These are phyloP conservation scores for Mucor indicus DNA, from an alignment of 371 early-diverging fungal genomes.

Conservation along the genomic window DNA sequence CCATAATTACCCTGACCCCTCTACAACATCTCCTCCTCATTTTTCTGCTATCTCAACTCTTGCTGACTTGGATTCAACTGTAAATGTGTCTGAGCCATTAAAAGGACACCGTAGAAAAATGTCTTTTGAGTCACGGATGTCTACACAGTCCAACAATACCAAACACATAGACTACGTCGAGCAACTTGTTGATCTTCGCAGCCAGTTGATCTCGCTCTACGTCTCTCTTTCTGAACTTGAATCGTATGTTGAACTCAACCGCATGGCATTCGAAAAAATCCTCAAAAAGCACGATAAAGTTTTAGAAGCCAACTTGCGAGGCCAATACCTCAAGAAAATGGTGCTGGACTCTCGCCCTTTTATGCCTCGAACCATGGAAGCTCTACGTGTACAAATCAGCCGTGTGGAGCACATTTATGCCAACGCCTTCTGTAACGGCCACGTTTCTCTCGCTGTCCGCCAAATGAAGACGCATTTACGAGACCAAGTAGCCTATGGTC, in stretches of 20 bases:
- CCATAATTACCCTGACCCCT: slow-evolving; percentile 2
- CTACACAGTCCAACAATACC: slow-evolving; percentile 12
- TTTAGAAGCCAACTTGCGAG: slow-evolving; percentile 45
- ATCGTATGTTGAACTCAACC: slow-evolving; percentile 82
- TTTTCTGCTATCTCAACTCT: slow-evolving; percentile 10
- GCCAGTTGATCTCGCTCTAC: slow-evolving; percentile 61
- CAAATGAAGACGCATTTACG: slow-evolving; percentile 50
- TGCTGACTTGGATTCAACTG: slow-evolving; percentile 16
- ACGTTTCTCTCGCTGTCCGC: slow-evolving; percentile 33
- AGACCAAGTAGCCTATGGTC: slow-evolving; percentile 73
- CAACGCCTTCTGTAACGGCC: slow-evolving; percentile 48
- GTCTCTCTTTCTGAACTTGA: slow-evolving; percentile 76
- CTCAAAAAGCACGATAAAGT: slow-evolving; percentile 95
- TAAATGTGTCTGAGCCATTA: not conserved
- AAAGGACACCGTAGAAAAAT: slow-evolving; percentile 4
- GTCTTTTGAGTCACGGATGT: slow-evolving; percentile 27
- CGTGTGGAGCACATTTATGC: slow-evolving; percentile 55
- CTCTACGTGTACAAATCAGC: slow-evolving; percentile 31
- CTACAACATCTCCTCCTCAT: no score
- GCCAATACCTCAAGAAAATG: slow-evolving; percentile 50
- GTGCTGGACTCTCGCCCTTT: slow-evolving; percentile 58
- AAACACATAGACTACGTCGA: slow-evolving; percentile 18
- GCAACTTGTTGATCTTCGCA: slow-evolving; percentile 27
- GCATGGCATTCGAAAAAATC: slow-evolving; percentile 90
- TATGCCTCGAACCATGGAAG: slow-evolving; percentile 33